Evolutionary conservation across 208 protist species (phyloP).

Genomic region (Wallacemonas rigidus): DNA sequence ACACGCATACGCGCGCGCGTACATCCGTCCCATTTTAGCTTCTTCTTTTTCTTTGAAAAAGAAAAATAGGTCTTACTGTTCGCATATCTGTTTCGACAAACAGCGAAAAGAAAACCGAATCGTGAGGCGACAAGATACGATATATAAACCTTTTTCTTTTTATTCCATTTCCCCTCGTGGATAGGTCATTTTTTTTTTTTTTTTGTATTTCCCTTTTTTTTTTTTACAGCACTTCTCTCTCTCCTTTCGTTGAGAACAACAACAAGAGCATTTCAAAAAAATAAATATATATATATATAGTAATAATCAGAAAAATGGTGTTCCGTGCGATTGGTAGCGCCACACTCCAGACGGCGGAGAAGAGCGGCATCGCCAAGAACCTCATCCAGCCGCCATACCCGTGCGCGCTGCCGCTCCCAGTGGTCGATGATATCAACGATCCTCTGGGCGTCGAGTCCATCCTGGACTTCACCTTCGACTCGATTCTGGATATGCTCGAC

Average conservation of each 20-base stretch:
- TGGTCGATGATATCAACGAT: constrained; percentile 57
- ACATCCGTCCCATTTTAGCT: neutral
- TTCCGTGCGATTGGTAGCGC: constrained; percentile 69
- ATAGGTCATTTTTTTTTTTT: constrained; percentile 8
- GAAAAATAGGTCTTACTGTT: no score
- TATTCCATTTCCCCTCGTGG: neutral
- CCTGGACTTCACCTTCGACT: constrained; percentile 53
- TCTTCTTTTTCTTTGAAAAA: neutral
- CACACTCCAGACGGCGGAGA: constrained; percentile 76
- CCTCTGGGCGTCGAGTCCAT: constrained; percentile 39
- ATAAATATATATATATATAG: constrained; percentile 4
- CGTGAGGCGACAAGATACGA: no score
- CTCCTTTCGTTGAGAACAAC: neutral
- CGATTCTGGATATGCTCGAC: constrained; percentile 61
- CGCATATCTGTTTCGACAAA: no score
- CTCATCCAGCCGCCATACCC: constrained; percentile 83
- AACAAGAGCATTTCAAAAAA: neutral
- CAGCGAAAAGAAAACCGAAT: no score
- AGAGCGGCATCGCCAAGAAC: constrained; percentile 73
- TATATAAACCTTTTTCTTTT: neutral
- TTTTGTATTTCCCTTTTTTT: constrained; percentile 20
- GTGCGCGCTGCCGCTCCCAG: constrained; percentile 73
- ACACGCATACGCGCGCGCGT: neutral
- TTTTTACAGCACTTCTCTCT: neutral
- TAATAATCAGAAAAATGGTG: constrained; percentile 35